Conservation (phyloP, 2,329 filamentous ascomycete species). For the Hypoxylon sp. region DNA sequence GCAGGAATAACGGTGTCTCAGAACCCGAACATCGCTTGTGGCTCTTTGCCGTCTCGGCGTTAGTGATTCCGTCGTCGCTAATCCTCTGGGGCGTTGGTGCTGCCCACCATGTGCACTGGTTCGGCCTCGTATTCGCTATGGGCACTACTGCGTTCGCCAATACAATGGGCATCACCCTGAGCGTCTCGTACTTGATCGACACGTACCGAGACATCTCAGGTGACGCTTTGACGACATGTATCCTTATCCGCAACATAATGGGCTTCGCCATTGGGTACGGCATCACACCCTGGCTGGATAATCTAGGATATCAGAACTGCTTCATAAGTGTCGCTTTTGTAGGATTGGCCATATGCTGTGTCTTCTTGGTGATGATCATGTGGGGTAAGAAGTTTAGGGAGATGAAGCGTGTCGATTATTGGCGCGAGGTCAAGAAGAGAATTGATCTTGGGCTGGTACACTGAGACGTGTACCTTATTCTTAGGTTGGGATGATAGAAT, state of each 20-base stretch:
- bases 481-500: not conserved
- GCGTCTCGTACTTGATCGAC: constrained; percentile 60
- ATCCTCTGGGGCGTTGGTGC: constrained; percentile 55
- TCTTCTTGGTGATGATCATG: constrained; percentile 53
- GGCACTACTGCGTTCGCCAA: constrained; percentile 55
- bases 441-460: constrained; percentile 53
- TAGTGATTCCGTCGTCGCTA: constrained; percentile 49
- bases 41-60: constrained; percentile 55
- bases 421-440: constrained; percentile 51
- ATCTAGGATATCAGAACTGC: constrained; percentile 62
- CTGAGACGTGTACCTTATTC: constrained; percentile 21
- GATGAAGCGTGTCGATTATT: constrained; percentile 51
- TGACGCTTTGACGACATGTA: constrained; percentile 59
- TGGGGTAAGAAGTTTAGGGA: constrained; percentile 53
- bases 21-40: constrained; percentile 62
- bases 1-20: constrained; percentile 59
- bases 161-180: constrained; percentile 57
- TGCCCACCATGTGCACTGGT: constrained; percentile 59
- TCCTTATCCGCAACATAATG: constrained; percentile 60
- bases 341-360: constrained; percentile 52
- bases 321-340: constrained; percentile 58
- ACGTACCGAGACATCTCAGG: constrained; percentile 59
- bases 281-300: constrained; percentile 63
- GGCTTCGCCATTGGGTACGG: constrained; percentile 59
- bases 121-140: constrained; percentile 61